Base-by-base conservation (phyloP, 345 rosid genomes). In the Pistacia vera region DNA sequence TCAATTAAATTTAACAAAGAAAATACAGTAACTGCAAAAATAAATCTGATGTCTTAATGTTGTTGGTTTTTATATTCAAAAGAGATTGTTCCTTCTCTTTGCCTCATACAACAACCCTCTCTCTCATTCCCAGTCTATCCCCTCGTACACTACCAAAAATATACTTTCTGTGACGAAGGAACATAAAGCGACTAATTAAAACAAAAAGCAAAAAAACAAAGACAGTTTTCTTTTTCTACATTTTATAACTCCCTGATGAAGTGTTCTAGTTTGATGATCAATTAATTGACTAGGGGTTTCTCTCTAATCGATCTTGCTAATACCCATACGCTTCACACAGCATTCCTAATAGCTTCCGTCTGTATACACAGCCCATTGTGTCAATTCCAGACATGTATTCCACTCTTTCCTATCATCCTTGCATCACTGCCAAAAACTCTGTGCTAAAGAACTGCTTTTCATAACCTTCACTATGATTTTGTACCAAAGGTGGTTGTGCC, bases 371-470 rank as follows among this genome's bases (percentile, higher is more conserved):
- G 11, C 30, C 90, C 97, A 20, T 82, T 82, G 72, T 80, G 87
- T 88, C 88, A 54, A 85, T 70, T 59, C 91, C 92, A 0, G 86
- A 79, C 93, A 90, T 88, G 83, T 92, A 63, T 66, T 84, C 79
- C 92, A 95, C 70, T 92, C 97, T 78, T 84, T 82, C 79, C 89
- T 51, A 90, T 82, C 97, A 90, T 90, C 63, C 93, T 73, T 90
- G 95, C 91, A 92, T 80, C 76, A 88, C 84, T 11, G 84, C 78
- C 82, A 90, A 80, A 71, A 92, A 90, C 83, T 90, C 93, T 1
- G 83, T 58, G 49, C 72, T 90, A 78, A 90, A 89, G 64, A 90
- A 86, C 83, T 90, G 93, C 41, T 78, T 82, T 81, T 86, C 92
- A n/a, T 11, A 25, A 25, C 81, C 85, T 16, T 72, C 75, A 2